A percentile compares a stretch with the other conserved stretches of the same genome.
Conservation (phyloP, 176 grass and related monocot species). For the Musa itinerans region DNA sequence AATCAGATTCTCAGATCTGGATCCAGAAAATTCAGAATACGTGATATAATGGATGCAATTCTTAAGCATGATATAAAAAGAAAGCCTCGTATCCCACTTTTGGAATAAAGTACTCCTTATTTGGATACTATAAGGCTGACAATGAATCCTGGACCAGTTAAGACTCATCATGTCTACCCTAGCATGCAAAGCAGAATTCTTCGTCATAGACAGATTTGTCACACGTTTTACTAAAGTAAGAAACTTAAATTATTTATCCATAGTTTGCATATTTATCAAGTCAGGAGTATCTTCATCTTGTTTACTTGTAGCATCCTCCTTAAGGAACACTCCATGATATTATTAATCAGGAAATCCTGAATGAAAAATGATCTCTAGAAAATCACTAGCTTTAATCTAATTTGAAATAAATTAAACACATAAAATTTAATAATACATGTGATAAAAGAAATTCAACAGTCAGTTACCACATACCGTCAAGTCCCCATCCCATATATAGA, state of each 20-base stretch:
- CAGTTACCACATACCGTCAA: constrained; percentile 53
- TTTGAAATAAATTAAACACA: background rate
- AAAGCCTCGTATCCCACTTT: too few species aligned
- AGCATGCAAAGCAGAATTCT: too few species aligned
- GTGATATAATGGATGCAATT: background rate
- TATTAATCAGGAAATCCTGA: background rate
- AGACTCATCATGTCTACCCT: too few species aligned
- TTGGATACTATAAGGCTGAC: too few species aligned
- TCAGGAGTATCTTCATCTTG: background rate
- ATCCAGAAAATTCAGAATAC: constrained; percentile 1
- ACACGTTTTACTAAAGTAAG: too few species aligned
- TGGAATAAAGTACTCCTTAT: too few species aligned
- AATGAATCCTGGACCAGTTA: too few species aligned
- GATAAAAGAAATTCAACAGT: background rate
- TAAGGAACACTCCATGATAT: background rate
- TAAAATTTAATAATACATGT: constrained; percentile 1
- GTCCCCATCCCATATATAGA: constrained; percentile 96
- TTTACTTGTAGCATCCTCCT: background rate
- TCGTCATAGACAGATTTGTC: too few species aligned
- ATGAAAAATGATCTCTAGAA: background rate
- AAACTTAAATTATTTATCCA: background rate
- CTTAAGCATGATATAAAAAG: too few species aligned
- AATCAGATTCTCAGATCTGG: background rate
- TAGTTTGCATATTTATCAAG: background rate
- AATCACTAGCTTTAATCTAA: background rate